Base-by-base conservation (phyloP, 1,284 basidiomycete species). In the Rhodotorula sp. region DNA sequence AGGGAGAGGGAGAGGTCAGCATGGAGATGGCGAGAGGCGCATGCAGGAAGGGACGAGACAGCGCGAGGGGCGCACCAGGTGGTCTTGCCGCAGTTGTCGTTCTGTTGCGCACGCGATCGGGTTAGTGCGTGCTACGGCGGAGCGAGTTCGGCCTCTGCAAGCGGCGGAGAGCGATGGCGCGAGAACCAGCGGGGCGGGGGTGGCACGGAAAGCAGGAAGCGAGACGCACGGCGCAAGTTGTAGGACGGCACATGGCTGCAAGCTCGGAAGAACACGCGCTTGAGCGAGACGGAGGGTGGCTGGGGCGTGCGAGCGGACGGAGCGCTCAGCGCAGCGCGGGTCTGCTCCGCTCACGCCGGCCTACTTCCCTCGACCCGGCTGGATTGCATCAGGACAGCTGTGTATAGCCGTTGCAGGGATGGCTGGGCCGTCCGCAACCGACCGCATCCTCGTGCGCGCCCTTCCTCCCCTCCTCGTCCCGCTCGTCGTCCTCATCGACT, bases 81-180 rank as follows among this genome's bases (percentile, higher is more conserved):
- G n/a, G 60, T 54, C 62, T 71, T 71, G 22, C 22, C 1, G 62
- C 70, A 71, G 46, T n/a, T 25, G n/a, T 37, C 15, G 25, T 19
- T 37, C 36, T 46, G 39, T 36, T 32, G 46, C 10, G 39, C 37
- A 36, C 7, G 22, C 5, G 44, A 36, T 9, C 21, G n/a, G 27
- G 61, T 62, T 50, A 50, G 55, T 9, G 15, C 3, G 36, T 34
- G 41, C n/a, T n/a, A n/a, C n/a, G n/a, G n/a, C n/a, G n/a, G n/a
- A n/a, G n/a, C n/a, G n/a, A 44, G 13, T 44, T 8, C 44, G 44
- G 44, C 10, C 44, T n/a, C n/a, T n/a, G 44, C 15, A 19, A 44
- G 44, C 9, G 44, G 19, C n/a, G 44, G 44, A 44, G 5, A 13
- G 44, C 39, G 44, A 44, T 44, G 44, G 44, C 44, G 44, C 44